A percentile compares a stretch with the other conserved stretches of the same genome.
phyloP scores from a whole-genome alignment of 2,329 filamentous ascomycete genomes.

The Venturia oleaginea region DNA sequence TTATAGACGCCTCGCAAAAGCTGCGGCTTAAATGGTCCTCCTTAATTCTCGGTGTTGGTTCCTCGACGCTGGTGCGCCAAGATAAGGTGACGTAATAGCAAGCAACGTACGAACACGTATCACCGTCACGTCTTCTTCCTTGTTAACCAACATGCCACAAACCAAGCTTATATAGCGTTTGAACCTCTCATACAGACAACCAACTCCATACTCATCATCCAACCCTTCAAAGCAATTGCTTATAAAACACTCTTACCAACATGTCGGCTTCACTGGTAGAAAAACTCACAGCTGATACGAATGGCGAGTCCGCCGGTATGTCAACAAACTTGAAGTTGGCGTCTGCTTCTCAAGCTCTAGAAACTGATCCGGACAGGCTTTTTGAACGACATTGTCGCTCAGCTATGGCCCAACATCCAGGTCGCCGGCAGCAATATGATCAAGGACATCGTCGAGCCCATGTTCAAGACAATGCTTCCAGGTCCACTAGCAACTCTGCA shows the following conservation, averaged over 20 bases:
- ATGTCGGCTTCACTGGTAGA: conserved; percentile 30
- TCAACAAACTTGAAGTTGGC: too few species aligned
- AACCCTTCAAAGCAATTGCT: too few species aligned
- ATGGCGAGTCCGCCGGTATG: conserved; percentile 32
- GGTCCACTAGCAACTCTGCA: conserved; percentile 34
- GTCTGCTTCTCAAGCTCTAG: not conserved
- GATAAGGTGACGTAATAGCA: too few species aligned
- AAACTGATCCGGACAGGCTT: conserved; percentile 25
- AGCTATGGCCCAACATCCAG: conserved; percentile 43
- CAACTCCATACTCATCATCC: not conserved
- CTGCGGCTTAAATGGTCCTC: too few species aligned
- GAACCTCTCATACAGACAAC: not conserved
- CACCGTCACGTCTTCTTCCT: too few species aligned
- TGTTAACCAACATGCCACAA: too few species aligned
- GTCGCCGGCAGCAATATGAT: conserved; percentile 35
- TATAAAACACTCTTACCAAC: not conserved
- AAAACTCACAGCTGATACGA: conserved; percentile 33
- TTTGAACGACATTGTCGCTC: conserved; percentile 40
- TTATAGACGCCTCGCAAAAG: too few species aligned
- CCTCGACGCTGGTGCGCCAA: too few species aligned
- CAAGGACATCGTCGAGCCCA: conserved; percentile 41
- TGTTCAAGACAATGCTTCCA: conserved; percentile 38
- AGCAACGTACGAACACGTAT: too few species aligned
- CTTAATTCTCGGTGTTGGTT: too few species aligned
- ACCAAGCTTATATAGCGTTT: too few species aligned